Conservation (phyloP, 2,329 filamentous ascomycete genomes). For the Dactylonectria macrodidyma region DNA sequence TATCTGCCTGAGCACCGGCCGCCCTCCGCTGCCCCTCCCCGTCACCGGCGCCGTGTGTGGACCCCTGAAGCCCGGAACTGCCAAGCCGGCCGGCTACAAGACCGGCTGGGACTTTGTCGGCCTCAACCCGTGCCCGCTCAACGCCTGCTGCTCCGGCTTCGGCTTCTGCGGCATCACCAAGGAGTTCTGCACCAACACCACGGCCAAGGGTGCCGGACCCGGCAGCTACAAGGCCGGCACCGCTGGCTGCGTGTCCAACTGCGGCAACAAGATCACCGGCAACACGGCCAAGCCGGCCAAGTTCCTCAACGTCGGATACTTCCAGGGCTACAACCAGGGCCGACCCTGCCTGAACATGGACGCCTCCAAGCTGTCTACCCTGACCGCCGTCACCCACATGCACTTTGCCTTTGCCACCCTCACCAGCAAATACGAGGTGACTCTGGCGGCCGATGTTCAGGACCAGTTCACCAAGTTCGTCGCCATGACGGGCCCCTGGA, state of each 20-base stretch:
- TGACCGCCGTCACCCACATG: slow-evolving; percentile 49
- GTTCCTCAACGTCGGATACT: slow-evolving; percentile 51
- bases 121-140: slow-evolving; percentile 64
- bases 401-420: slow-evolving; percentile 53
- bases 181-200: slow-evolving; percentile 58
- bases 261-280: slow-evolving; percentile 50
- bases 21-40: slow-evolving; percentile 52
- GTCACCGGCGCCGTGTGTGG: slow-evolving; percentile 53
- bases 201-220: slow-evolving; percentile 46
- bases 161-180: slow-evolving; percentile 61
- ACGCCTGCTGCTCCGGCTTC: slow-evolving; percentile 59
- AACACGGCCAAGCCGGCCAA: slow-evolving; percentile 45
- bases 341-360: slow-evolving; percentile 52
- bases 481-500: slow-evolving; percentile 44
- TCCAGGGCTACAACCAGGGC: slow-evolving; percentile 50
- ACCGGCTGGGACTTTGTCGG: slow-evolving; percentile 49
- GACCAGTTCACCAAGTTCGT: slow-evolving; percentile 52
- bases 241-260: slow-evolving; percentile 52
- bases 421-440: slow-evolving; percentile 36
- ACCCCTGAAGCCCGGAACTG: slow-evolving; percentile 50
- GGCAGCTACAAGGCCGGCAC: slow-evolving; percentile 46
- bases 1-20: slow-evolving; percentile 55
- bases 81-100: slow-evolving; percentile 44
- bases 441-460: slow-evolving; percentile 38
- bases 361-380: slow-evolving; percentile 41